Evolutionary conservation across 148 eudicot genomes (phyloP).

Genomic region (Diospyros lotus): DNA sequence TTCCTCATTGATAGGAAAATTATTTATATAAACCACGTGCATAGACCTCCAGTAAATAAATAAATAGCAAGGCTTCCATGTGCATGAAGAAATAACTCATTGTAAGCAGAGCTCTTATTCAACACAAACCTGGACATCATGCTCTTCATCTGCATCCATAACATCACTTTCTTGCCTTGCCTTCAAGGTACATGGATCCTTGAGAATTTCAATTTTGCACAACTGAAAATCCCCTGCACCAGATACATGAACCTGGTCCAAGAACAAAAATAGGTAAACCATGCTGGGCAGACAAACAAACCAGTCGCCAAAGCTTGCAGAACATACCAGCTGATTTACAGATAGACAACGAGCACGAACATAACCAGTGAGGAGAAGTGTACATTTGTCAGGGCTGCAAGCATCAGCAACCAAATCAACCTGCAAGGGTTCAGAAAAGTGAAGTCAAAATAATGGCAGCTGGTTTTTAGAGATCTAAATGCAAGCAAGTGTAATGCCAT

Average conservation of each 20-base stretch:
- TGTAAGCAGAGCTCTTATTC: neutral
- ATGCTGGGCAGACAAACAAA: neutral
- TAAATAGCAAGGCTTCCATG: neutral
- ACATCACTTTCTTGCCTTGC: constrained; percentile 65
- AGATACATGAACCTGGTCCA: constrained; percentile 79
- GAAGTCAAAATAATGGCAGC: neutral
- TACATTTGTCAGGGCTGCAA: constrained; percentile 55
- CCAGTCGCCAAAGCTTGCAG: constrained; percentile 4
- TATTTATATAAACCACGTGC: too few relatives aligned
- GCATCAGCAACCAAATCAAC: constrained; percentile 58
- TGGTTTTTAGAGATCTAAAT: too few relatives aligned
- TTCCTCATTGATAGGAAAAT: too few relatives aligned
- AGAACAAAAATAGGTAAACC: constrained; percentile 15
- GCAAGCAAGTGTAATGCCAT: too few relatives aligned
- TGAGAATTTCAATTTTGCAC: constrained; percentile 70
- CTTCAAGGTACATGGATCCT: constrained; percentile 73
- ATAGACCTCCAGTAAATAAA: too few relatives aligned
- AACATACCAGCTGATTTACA: constrained; percentile 87
- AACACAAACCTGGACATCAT: constrained; percentile 38
- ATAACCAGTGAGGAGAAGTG: constrained; percentile 79
- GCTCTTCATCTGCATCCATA: constrained; percentile 84
- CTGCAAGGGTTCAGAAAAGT: constrained; percentile 29
- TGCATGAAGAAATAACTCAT: constrained; percentile 3
- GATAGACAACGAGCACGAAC: constrained; percentile 73
- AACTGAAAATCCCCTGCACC: constrained; percentile 97